Evolutionary conservation across 371 early-diverging fungal species (phyloP).

Genomic region (Apophysomyces sp.): DNA sequence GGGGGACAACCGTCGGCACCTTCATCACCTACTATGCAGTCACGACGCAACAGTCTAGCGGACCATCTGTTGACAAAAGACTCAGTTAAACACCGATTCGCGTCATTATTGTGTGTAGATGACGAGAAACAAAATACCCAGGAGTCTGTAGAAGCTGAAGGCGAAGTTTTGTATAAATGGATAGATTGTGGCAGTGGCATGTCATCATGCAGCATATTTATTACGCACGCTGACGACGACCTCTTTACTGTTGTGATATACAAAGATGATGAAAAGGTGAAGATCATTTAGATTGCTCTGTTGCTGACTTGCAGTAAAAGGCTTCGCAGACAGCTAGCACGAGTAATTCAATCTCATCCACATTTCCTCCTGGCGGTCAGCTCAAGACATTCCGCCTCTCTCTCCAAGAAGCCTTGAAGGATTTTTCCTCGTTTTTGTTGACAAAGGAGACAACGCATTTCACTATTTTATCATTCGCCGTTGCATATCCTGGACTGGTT

Average conservation of each 20-base stretch:
- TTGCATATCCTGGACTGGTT: slow-evolving; percentile 43
- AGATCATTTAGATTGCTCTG: not conserved
- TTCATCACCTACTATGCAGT: slow-evolving; percentile 28
- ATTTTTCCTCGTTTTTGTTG: slow-evolving; percentile 39
- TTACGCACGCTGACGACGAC: slow-evolving; percentile 18
- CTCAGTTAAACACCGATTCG: slow-evolving; percentile 22
- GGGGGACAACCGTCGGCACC: slow-evolving; percentile 20
- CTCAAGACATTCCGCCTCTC: slow-evolving; percentile 15
- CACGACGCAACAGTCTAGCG: slow-evolving; percentile 25
- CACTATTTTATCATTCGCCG: slow-evolving; percentile 40
- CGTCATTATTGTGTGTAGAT: slow-evolving; percentile 25
- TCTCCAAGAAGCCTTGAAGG: slow-evolving; percentile 22
- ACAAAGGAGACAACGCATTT: slow-evolving; percentile 50
- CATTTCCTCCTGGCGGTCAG: not conserved
- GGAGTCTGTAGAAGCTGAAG: slow-evolving; percentile 26
- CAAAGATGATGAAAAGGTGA: slow-evolving; percentile 26
- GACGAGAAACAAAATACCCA: slow-evolving; percentile 10
- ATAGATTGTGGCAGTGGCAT: slow-evolving; percentile 19
- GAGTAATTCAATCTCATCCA: not conserved
- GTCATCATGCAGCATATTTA: slow-evolving; percentile 20
- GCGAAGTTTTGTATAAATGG: slow-evolving; percentile 32
- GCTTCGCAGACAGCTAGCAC: not conserved
- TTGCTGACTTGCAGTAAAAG: not conserved
- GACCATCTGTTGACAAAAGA: slow-evolving; percentile 10
- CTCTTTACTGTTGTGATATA: slow-evolving; percentile 31